Conservation (phyloP, 495 filamentous ascomycete genomes). For the Polyplosphaeria fusca region DNA sequence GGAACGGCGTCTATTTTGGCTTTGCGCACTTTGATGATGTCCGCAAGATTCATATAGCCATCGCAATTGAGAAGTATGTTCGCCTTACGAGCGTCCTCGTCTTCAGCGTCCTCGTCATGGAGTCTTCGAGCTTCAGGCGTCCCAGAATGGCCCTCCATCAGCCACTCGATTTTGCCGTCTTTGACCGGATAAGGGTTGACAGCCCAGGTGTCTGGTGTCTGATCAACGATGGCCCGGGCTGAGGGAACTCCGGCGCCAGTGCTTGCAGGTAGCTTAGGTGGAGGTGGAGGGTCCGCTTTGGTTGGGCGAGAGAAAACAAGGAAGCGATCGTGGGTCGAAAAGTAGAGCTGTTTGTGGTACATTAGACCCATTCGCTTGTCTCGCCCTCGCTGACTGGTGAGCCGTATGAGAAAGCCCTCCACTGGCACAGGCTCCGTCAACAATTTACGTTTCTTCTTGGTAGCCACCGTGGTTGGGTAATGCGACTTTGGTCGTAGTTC, state of each 20-base stretch:
- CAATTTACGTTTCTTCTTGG: slow-evolving; percentile 41
- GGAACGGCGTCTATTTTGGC: slow-evolving; percentile 51
- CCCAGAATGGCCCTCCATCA: slow-evolving; percentile 43
- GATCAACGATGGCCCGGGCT: slow-evolving; percentile 54
- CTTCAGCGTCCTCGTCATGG: slow-evolving; percentile 58
- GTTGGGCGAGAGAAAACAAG: slow-evolving; percentile 65
- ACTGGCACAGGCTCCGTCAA: slow-evolving; percentile 60
- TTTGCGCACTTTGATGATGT: slow-evolving; percentile 55
- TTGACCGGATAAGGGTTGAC: slow-evolving; percentile 61
- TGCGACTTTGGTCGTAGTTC: slow-evolving; percentile 69
- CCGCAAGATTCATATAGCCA: slow-evolving; percentile 64
- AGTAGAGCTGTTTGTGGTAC: slow-evolving; percentile 70
- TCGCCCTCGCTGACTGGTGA: slow-evolving; percentile 63
- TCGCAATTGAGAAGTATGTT: slow-evolving; percentile 60
- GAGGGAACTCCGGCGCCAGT: slow-evolving; percentile 51
- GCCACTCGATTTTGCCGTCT: slow-evolving; percentile 58
- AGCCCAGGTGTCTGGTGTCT: slow-evolving; percentile 60
- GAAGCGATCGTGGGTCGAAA: slow-evolving; percentile 65
- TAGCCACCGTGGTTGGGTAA: slow-evolving; percentile 56
- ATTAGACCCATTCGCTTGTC: slow-evolving; percentile 60
- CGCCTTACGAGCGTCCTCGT: slow-evolving; percentile 59
- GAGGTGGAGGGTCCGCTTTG: slow-evolving; percentile 62
- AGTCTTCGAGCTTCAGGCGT: slow-evolving; percentile 46
- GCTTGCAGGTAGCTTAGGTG: slow-evolving; percentile 52
- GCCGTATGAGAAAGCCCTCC: slow-evolving; percentile 68